phyloP scores from a whole-genome alignment of 176 grass and related monocot species.

The Neostapfia colusana region DNA sequence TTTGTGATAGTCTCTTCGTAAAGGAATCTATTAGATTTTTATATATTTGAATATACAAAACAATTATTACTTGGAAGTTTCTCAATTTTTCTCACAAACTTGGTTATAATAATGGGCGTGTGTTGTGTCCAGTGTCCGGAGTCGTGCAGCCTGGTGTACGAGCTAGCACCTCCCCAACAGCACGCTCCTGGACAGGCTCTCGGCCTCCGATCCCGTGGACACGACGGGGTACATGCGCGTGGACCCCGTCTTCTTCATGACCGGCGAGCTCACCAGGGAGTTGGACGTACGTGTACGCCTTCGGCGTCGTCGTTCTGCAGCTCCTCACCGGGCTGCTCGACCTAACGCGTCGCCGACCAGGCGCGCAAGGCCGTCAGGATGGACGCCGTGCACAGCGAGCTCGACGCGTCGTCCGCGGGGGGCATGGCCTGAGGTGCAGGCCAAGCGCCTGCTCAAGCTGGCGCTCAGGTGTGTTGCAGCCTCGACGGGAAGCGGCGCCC shows the following conservation, averaged over 20 bases:
- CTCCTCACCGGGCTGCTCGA: constrained; percentile 44
- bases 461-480: constrained; percentile 48
- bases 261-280: constrained; percentile 52
- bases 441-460: constrained; percentile 36
- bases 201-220: constrained; percentile 49
- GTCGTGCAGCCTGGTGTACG: constrained; percentile 55
- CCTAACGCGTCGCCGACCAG: constrained; percentile 44
- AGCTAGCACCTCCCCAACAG: constrained; percentile 63
- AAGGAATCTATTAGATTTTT: too few relatives aligned
- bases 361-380: constrained; percentile 33
- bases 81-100: too few relatives aligned
- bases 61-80: too few relatives aligned
- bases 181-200: constrained; percentile 54
- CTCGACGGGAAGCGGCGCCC: constrained; percentile 49
- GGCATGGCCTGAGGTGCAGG: constrained; percentile 47
- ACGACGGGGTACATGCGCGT: constrained; percentile 53
- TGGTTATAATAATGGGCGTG: too few relatives aligned
- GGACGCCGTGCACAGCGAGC: constrained; percentile 23
- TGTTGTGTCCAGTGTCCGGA: too few relatives aligned
- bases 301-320: constrained; percentile 43
- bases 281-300: constrained; percentile 58
- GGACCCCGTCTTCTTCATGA: constrained; percentile 51
- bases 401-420: constrained; percentile 50
- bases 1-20: too few relatives aligned
- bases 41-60: too few relatives aligned